These are phyloP conservation scores for Neurospora discreta DNA, from an alignment of 495 filamentous ascomycete species.

Conservation along the genomic window DNA sequence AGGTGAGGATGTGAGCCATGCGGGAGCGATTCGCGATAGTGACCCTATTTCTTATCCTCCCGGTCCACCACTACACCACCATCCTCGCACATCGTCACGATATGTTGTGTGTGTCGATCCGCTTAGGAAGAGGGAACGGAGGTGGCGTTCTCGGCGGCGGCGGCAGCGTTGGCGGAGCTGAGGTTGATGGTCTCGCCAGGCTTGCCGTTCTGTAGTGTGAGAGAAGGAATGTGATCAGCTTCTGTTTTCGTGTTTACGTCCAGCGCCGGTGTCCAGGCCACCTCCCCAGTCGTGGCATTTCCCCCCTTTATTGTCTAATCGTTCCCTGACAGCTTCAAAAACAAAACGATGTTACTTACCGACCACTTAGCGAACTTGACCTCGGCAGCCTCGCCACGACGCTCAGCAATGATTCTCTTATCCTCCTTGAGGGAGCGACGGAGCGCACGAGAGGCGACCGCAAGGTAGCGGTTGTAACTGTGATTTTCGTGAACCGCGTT, in stretches of 20 bases:
- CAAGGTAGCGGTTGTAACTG: conserved; percentile 79
- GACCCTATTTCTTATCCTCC: background rate
- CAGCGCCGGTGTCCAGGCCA: no score
- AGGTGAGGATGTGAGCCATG: background rate
- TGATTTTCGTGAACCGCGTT: conserved; percentile 8
- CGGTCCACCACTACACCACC: background rate
- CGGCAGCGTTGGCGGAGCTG: conserved; percentile 57
- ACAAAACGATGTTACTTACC: conserved; percentile 47
- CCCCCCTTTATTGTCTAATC: background rate
- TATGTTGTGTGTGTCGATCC: background rate
- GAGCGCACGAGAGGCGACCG: conserved; percentile 65
- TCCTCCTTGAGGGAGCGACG: conserved; percentile 93
- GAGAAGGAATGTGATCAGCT: no score
- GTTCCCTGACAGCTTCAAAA: background rate
- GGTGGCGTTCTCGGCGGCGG: conserved; percentile 39
- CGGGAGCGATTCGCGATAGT: background rate
- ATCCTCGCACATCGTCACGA: background rate
- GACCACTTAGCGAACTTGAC: conserved; percentile 93
- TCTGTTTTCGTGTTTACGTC: no score
- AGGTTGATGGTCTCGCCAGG: conserved; percentile 76
- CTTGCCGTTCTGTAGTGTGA: conserved; percentile 71
- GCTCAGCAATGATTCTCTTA: conserved; percentile 73
- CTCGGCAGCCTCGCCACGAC: conserved; percentile 70
- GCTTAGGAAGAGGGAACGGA: conserved; percentile 1
- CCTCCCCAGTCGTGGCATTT: no score